Base-by-base conservation (phyloP, 805 yeast genomes). In the Cyberlindnera mrakii region DNA sequence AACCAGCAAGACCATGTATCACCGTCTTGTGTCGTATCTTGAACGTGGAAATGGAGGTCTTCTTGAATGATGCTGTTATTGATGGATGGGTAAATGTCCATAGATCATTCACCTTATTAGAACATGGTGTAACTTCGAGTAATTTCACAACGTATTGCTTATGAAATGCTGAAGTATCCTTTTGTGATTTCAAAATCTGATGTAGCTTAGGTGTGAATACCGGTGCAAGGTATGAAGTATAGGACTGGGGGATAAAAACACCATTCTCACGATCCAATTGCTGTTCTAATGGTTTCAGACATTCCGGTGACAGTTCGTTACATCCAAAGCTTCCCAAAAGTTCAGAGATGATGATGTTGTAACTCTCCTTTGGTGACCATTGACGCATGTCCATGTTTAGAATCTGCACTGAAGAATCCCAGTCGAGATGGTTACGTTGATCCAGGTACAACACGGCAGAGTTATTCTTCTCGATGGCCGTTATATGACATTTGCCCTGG, bases 271-370 rank as follows among this genome's bases (percentile, higher is more conserved):
- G 60, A 18, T 63, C 41, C 60, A 74, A 51, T 61, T 76, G 51
- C 38, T 54, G 49, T 40, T 74, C 72, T 15, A 70, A 54, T 1
- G 71, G 64, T 36, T 66, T 67, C 3, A 87, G 60, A 45, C 93
- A 81, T 59, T 90, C 98, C 0, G 98, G 97, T 8, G 86, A 74
- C 15, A 87, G 68, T 58, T 90, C 97, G 61, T 90, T 91, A 60
- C 95, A 91, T 4, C 96, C 97, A 65, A 91, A 85, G 14, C 96
- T 85, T 6, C 97, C 97, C 23, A 90, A 62, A 7, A 91, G 65
- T 59, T 90, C 97, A 35, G 95, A 83, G 1, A 91, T 71, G 8
- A 89, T 73, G 35, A 90, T 54, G 55, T 85, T 74, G 43, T 73
- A 70, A 15, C 66, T 65, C 11, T 57, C 47, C 6, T 49, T 50